These are phyloP conservation scores for Exophiala sideris DNA, from an alignment of 2,329 filamentous ascomycete species.

Conservation along the genomic window DNA sequence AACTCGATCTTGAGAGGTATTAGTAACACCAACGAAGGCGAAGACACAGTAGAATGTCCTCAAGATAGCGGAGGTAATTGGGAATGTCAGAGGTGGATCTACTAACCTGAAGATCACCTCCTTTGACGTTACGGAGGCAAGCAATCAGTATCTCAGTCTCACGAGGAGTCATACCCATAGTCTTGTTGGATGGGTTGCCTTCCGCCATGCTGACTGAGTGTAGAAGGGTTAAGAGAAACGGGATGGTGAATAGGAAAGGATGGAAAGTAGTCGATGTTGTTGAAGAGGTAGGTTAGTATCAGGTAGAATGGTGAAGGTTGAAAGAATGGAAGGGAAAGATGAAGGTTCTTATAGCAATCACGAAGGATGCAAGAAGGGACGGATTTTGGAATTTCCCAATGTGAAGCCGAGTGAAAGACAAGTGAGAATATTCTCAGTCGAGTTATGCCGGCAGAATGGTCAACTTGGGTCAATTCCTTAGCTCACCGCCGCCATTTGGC, in stretches of 20 bases:
- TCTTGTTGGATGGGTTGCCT: background rate
- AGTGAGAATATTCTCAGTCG: background rate
- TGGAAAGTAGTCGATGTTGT: too few species aligned
- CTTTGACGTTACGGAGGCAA: slow-evolving; percentile 17
- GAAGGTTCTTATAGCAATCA: background rate
- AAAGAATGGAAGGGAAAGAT: background rate
- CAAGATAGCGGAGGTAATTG: too few species aligned
- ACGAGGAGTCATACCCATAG: slow-evolving; percentile 20
- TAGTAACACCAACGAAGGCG: background rate
- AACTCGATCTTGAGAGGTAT: slow-evolving; percentile 32
- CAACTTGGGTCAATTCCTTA: background rate
- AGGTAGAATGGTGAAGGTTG: background rate
- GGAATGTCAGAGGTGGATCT: background rate
- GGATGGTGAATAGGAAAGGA: too few species aligned
- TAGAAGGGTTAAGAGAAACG: too few species aligned
- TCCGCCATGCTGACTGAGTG: slow-evolving; percentile 10
- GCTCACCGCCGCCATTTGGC: slow-evolving; percentile 24
- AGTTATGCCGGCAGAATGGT: too few species aligned
- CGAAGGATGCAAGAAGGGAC: too few species aligned
- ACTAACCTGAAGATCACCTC: slow-evolving; percentile 17
- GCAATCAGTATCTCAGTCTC: slow-evolving; percentile 28
- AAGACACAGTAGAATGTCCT: background rate
- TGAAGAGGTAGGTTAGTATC: background rate
- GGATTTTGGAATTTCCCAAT: too few species aligned
- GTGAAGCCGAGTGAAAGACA: slow-evolving; percentile 1